A percentile compares a stretch with the other conserved stretches of the same genome.
These are phyloP conservation scores for Aaosphaeria pasadenensis DNA, from an alignment of 2,329 filamentous ascomycete species.

Conservation along the genomic window DNA sequence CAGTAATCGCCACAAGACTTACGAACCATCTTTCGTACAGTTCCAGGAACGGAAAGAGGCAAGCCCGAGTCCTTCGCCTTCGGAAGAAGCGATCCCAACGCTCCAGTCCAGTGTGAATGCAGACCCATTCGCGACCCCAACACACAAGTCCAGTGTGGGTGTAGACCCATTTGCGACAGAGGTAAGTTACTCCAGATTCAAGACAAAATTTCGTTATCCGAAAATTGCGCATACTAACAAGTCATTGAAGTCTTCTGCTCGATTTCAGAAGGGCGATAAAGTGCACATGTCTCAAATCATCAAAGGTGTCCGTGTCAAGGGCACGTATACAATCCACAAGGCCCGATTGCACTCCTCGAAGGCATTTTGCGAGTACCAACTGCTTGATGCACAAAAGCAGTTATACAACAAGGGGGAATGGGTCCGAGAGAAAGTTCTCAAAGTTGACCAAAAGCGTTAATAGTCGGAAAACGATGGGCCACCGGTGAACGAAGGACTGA, in stretches of 20 bases:
- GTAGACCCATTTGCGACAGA: slow-evolving; percentile 12
- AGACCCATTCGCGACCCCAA: background rate
- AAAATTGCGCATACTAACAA: too few relatives aligned
- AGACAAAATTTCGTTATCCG: too few relatives aligned
- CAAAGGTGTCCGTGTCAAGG: slow-evolving; percentile 17
- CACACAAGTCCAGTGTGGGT: slow-evolving; percentile 21
- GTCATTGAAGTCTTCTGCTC: background rate
- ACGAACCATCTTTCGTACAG: slow-evolving; percentile 14
- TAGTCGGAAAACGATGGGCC: too few relatives aligned
- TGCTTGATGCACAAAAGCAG: slow-evolving; percentile 11
- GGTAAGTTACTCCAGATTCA: slow-evolving; percentile 7
- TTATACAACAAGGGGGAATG: slow-evolving; percentile 22
- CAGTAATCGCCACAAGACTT: slow-evolving; percentile 17
- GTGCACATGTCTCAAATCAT: slow-evolving; percentile 25
- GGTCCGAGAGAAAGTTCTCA: slow-evolving; percentile 27
- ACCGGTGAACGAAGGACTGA: background rate
- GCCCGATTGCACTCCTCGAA: slow-evolving; percentile 6
- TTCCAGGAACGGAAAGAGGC: slow-evolving; percentile 9
- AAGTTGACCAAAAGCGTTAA: background rate
- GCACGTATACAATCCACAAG: slow-evolving; percentile 16
- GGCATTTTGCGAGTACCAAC: slow-evolving; percentile 28
- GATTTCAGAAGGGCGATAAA: slow-evolving; percentile 17
- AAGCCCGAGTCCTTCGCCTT: slow-evolving; percentile 5
- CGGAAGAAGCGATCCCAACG: too few relatives aligned
- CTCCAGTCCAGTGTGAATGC: too few relatives aligned